These are phyloP conservation scores for Mycena metata DNA, from an alignment of 768 basidiomycete genomes.

Conservation along the genomic window DNA sequence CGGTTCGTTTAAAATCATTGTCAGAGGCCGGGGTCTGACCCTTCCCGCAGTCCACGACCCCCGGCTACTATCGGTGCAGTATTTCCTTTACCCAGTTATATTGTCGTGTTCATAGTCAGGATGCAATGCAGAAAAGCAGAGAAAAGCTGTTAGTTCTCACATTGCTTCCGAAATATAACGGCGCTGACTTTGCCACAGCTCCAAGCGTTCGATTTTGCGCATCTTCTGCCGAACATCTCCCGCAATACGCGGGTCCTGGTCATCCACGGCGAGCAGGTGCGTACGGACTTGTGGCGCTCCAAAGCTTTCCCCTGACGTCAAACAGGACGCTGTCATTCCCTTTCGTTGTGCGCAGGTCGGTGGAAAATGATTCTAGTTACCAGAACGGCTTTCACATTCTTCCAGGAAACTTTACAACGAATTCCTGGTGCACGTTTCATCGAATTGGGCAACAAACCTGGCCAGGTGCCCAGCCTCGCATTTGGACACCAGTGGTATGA, in stretches of 20 bases:
- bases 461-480: constrained; percentile 42
- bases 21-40: neutral
- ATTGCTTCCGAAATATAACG: constrained; percentile 1
- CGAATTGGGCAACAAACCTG: constrained; percentile 37
- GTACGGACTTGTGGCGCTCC: neutral
- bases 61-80: constrained; percentile 27
- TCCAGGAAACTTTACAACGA: constrained; percentile 34
- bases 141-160: constrained; percentile 17
- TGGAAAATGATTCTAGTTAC: too few relatives aligned
- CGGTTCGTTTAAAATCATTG: constrained; percentile 10
- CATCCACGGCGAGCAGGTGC: constrained; percentile 26
- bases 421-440: constrained; percentile 43
- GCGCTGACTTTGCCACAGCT: constrained; percentile 19
- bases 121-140: constrained; percentile 27
- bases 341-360: constrained; percentile 37
- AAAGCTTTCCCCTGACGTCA: neutral
- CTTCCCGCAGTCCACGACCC: constrained; percentile 18
- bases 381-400: neutral
- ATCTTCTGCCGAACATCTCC: constrained; percentile 27
- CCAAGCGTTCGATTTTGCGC: constrained; percentile 25
- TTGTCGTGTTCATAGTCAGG: neutral
- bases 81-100: neutral
- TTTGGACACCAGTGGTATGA: constrained; percentile 49
- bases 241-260: constrained; percentile 18
- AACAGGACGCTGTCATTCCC: constrained; percentile 42